Evolutionary conservation across 306 rosid species (phyloP).

Genomic region (Fragaria nilgerrensis): DNA sequence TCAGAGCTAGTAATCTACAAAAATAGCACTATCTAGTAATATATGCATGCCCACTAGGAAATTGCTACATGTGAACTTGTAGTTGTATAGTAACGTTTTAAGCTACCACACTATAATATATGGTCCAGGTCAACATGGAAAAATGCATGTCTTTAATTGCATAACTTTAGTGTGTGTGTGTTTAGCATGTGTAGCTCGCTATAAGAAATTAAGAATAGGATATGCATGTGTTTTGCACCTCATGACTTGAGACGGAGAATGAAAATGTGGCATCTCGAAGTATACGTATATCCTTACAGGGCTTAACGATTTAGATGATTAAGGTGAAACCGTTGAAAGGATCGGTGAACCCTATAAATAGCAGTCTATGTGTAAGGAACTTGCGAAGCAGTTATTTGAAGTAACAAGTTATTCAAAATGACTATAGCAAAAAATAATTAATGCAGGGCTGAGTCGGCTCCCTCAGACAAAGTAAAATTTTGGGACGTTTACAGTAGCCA

Average conservation of each 20-base stretch:
- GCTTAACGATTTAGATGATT: too few relatives aligned
- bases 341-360: too few relatives aligned
- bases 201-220: too few relatives aligned
- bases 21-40: not conserved
- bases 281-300: too few relatives aligned
- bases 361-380: too few relatives aligned
- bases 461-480: not conserved
- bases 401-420: too few relatives aligned
- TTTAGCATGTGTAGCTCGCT: not conserved
- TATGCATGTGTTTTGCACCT: not conserved
- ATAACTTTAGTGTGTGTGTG: not conserved
- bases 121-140: not conserved
- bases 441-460: not conserved
- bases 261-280: too few relatives aligned
- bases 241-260: not conserved
- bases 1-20: not conserved
- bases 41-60: not conserved
- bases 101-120: not conserved
- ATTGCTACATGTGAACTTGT: not conserved
- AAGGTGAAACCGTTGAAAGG: too few relatives aligned
- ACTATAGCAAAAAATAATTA: not conserved
- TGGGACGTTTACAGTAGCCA: not conserved
- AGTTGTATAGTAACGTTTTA: not conserved
- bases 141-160: not conserved
- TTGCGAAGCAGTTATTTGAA: too few relatives aligned